phyloP scores from a whole-genome alignment of 441 rosid genomes.

The Rhodomyrtus psidioides region DNA sequence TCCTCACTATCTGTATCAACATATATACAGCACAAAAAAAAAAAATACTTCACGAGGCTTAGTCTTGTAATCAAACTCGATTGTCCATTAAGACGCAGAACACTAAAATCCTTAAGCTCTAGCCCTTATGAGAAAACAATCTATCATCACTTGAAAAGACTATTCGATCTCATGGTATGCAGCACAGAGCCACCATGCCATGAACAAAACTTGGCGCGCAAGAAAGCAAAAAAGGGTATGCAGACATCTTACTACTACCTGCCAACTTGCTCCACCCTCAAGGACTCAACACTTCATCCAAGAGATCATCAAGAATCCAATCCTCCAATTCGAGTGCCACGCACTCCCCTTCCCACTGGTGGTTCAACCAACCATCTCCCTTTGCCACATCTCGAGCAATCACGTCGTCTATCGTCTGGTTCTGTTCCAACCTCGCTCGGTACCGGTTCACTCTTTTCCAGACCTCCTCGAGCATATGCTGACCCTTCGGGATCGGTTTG shows the following conservation, averaged over 20 bases:
- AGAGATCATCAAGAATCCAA: conserved; percentile 48
- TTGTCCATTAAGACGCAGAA: neutral
- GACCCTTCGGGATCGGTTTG: conserved; percentile 29
- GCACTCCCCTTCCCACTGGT: conserved; percentile 45
- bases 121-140: neutral
- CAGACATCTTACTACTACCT: neutral
- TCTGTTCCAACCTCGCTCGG: conserved; percentile 14
- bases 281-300: conserved; percentile 33
- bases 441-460: conserved; percentile 55
- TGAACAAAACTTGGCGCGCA: neutral
- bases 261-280: neutral
- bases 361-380: conserved; percentile 59
- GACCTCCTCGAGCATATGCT: conserved; percentile 42
- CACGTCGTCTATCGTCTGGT: conserved; percentile 50
- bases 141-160: neutral
- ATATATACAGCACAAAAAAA: neutral
- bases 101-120: neutral
- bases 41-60: neutral
- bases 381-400: conserved; percentile 43
- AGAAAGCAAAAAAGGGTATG: neutral
- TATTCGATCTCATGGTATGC: neutral
- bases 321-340: conserved; percentile 73
- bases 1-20: accelerated
- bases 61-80: accelerated
- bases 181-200: neutral